A percentile compares a stretch with the other conserved stretches of the same genome.
These are phyloP conservation scores for Drechslerella coelobrocha DNA, from an alignment of 2,329 filamentous ascomycete genomes.

Conservation along the genomic window DNA sequence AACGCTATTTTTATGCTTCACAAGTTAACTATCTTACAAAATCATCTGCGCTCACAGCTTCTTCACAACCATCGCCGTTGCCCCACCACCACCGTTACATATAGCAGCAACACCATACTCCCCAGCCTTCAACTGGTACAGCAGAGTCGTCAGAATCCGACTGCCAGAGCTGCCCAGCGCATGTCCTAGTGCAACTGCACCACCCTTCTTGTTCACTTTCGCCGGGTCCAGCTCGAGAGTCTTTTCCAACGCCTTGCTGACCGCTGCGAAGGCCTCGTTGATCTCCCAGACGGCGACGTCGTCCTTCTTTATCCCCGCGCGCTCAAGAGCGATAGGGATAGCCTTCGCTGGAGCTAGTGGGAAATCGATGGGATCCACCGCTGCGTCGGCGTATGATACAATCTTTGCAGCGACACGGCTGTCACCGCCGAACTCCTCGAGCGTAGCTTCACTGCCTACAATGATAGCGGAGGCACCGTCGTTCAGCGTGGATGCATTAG, in stretches of 20 bases:
- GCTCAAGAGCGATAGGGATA: slow-evolving; percentile 84
- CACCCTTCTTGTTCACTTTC: slow-evolving; percentile 84
- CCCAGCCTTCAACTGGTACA: slow-evolving; percentile 88
- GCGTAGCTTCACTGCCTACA: slow-evolving; percentile 78
- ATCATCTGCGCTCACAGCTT: slow-evolving; percentile 64
- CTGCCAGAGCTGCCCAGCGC: slow-evolving; percentile 92
- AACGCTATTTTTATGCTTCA: too few species aligned
- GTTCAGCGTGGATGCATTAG: slow-evolving; percentile 91
- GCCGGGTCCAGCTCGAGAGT: slow-evolving; percentile 71
- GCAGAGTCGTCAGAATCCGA: slow-evolving; percentile 83
- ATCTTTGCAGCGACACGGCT: slow-evolving; percentile 80
- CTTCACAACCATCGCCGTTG: slow-evolving; percentile 90
- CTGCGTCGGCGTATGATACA: slow-evolving; percentile 77
- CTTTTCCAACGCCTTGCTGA: slow-evolving; percentile 69
- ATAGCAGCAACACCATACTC: slow-evolving; percentile 96
- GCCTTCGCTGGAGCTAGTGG: slow-evolving; percentile 90
- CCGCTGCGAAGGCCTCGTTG: slow-evolving; percentile 88
- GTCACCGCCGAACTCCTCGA: slow-evolving; percentile 76
- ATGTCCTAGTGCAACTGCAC: slow-evolving; percentile 90
- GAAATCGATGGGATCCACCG: slow-evolving; percentile 90
- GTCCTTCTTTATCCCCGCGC: slow-evolving; percentile 87
- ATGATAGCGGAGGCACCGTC: slow-evolving; percentile 93
- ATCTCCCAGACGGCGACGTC: slow-evolving; percentile 97
- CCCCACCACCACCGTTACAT: slow-evolving; percentile 93
- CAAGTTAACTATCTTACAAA: slow-evolving; percentile 9